Conservation (phyloP, 2,329 filamentous ascomycete species). For the Ophiocordyceps camponoti-leonardi region DNA sequence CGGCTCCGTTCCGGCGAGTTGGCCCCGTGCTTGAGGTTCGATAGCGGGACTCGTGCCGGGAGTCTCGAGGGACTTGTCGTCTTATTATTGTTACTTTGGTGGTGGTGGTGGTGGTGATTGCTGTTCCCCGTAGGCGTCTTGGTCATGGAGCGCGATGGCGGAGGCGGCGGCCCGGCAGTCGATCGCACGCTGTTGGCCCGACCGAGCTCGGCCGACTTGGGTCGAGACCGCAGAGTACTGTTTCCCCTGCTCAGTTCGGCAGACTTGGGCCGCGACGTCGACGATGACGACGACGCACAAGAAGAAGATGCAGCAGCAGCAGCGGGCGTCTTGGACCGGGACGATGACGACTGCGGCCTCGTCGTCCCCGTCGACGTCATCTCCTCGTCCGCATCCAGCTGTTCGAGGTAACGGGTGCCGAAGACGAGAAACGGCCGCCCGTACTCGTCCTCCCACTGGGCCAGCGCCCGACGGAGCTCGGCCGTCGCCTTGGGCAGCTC, state of each 20-base stretch:
- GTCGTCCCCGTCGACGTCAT: conserved; percentile 32
- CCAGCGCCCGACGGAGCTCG: conserved; percentile 68
- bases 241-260: conserved; percentile 9
- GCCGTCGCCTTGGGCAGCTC: conserved; percentile 81
- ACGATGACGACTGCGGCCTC: no score
- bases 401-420: conserved; percentile 78
- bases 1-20: conserved; percentile 64
- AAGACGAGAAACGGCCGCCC: conserved; percentile 86
- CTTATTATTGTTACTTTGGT: not conserved
- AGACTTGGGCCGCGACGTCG: conserved; percentile 16
- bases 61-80: conserved; percentile 31
- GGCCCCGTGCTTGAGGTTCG: conserved; percentile 49
- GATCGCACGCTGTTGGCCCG: conserved; percentile 13
- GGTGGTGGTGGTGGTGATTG: conserved; percentile 1
- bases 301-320: conserved; percentile 31
- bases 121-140: conserved; percentile 21
- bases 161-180: no score
- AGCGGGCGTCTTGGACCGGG: conserved; percentile 58
- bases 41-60: conserved; percentile 51
- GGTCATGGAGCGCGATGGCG: conserved; percentile 32
- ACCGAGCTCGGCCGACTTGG: conserved; percentile 4
- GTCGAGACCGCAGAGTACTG: conserved; percentile 1
- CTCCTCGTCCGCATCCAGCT: conserved; percentile 48
- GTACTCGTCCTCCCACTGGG: conserved; percentile 85
- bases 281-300: no score